Evolutionary conservation across 1,284 basidiomycete genomes (phyloP), one percentile per base, ranked within the genome.

Genomic region (Moesziomyces globuligerus): DNA sequence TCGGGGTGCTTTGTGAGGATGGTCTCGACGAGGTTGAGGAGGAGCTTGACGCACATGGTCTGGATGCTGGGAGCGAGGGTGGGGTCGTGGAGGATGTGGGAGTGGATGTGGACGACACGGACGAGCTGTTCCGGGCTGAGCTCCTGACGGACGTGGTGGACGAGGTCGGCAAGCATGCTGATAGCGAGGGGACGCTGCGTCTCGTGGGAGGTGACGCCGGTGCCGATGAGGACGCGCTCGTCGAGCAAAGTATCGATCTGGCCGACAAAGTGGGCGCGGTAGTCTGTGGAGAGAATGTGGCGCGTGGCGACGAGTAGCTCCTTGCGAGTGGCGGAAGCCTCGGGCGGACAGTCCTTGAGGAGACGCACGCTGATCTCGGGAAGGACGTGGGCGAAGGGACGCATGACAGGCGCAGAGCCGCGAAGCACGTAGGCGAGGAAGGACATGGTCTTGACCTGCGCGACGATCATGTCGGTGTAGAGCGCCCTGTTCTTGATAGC

Each of bases 261-360:
- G 1, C 89, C 87, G 26, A 96, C 85, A 69, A 98, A 89, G 17
- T 90, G 90, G 36, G 89, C 87, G 45, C 93, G 87, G 77, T 93
- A 90, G 26, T 90, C 88, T 25, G 90, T 91, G 9, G 88, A 89
- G 64, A 95, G 87, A 32, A 98, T 88, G 83, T 98, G 95, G 20
- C 96, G 89, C 44, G 95, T 90, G 3, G 95, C 93, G 11, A 95
- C 90, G 83, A 97, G 89, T 38, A 98, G 85, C 83, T 99, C 96
- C 91, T 94, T 80, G 21, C 73, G 64, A 25, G 54, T 88, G 17
- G 88, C 85, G n/a, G 93, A 90, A 7, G 90, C 90, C 78, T 91
- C 92, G 0, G 91, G 87, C 20, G 96, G 95, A 76, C 94, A 94
- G 82, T 99, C 95, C 80, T 97, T 91, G 49, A 98, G 86, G 20